A percentile compares a stretch with the other conserved stretches of the same genome.
Evolutionary conservation across 768 basidiomycete genomes (phyloP).

Genomic region (Boletus fagicola): DNA sequence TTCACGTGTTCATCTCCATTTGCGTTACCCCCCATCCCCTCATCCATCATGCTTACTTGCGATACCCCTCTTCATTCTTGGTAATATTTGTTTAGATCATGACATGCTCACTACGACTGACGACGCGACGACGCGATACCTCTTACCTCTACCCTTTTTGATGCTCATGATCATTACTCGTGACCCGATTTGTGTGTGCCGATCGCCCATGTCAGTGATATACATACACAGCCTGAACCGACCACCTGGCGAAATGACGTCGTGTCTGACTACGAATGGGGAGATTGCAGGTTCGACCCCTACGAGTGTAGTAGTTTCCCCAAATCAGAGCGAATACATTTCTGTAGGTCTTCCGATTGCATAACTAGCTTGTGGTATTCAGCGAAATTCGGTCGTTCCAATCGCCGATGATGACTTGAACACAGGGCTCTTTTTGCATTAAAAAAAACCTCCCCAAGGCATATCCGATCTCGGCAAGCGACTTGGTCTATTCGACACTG

Average conservation of each 20-base stretch:
- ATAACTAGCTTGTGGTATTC: too few species aligned
- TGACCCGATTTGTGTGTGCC: background rate
- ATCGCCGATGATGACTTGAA: too few species aligned
- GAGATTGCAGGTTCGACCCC: conserved; percentile 93
- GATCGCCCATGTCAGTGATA: background rate
- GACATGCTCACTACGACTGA: conserved; percentile 4
- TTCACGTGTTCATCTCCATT: background rate
- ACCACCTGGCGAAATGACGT: conserved; percentile 21
- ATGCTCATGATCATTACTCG: background rate
- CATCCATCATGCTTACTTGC: conserved; percentile 7
- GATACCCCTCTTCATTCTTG: conserved; percentile 5
- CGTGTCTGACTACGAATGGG: conserved; percentile 88
- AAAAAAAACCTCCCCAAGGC: too few species aligned
- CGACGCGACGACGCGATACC: conserved; percentile 14
- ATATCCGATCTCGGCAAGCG: too few species aligned
- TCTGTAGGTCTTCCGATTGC: too few species aligned
- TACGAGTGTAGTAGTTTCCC: too few species aligned
- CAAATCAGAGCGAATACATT: too few species aligned
- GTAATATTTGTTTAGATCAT: background rate
- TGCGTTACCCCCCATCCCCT: conserved; percentile 9
- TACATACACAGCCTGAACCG: background rate
- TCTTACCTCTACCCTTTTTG: background rate
- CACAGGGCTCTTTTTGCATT: too few species aligned
- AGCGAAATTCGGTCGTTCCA: too few species aligned
- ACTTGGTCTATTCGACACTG: too few species aligned